These are phyloP conservation scores for Athelia psychrophila DNA, from an alignment of 1,284 basidiomycete genomes.

Conservation along the genomic window DNA sequence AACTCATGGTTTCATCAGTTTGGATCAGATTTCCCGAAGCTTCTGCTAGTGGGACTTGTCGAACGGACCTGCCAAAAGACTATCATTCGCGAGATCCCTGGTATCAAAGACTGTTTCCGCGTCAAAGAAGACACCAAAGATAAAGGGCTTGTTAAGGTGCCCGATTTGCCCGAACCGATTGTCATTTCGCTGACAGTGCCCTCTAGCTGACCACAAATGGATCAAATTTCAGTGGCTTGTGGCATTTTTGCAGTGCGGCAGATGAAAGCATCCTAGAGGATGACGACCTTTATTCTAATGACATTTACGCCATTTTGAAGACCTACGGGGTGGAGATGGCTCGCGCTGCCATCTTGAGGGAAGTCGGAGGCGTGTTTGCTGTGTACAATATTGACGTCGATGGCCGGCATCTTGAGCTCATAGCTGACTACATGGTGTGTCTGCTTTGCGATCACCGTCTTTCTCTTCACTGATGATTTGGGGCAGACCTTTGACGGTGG, in stretches of 20 bases:
- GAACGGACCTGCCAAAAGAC: conserved; percentile 83
- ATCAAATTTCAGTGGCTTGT: conserved; percentile 90
- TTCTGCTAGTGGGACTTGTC: conserved; percentile 88
- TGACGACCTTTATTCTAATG: conserved; percentile 89
- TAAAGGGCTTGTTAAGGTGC: conserved; percentile 49
- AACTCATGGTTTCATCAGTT: conserved; percentile 41
- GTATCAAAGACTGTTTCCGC: conserved; percentile 83
- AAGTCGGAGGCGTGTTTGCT: conserved; percentile 92
- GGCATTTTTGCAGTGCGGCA: conserved; percentile 75
- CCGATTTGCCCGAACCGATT: not conserved
- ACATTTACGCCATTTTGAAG: conserved; percentile 89
- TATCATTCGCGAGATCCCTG: conserved; percentile 85
- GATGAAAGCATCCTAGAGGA: conserved; percentile 76
- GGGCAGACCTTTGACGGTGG: conserved; percentile 92
- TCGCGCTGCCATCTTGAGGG: conserved; percentile 85
- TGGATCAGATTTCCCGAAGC: conserved; percentile 75
- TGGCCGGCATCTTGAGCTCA: conserved; percentile 91
- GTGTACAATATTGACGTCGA: conserved; percentile 98
- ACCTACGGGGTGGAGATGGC: conserved; percentile 99
- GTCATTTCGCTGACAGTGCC: conserved; percentile 3
- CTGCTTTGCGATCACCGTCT: conserved; percentile 2
- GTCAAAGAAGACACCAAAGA: conserved; percentile 53
- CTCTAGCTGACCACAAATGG: conserved; percentile 80
- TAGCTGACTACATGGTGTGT: conserved; percentile 98
- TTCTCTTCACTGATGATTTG: conserved; percentile 8